Percentiles rank a stretch among this genome's conserved stretches.
phyloP scores from a whole-genome alignment of 192 early-diverging fungal species.

The Rhizophagus prolifer region DNA sequence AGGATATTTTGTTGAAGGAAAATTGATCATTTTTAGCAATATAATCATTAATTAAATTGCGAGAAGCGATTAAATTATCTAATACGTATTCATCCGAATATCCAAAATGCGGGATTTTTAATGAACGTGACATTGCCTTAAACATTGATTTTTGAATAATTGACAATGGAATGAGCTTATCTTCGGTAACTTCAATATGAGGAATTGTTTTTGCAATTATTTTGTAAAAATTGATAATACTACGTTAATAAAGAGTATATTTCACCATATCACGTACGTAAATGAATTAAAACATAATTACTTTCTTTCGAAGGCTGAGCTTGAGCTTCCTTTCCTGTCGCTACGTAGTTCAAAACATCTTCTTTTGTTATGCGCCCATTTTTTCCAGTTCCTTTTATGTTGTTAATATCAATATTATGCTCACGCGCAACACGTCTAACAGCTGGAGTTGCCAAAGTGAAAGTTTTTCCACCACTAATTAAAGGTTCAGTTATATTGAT shows the following conservation, averaged over 20 bases:
- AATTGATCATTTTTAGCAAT: conserved; percentile 49
- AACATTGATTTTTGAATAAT: conserved; percentile 96
- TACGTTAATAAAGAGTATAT: background rate
- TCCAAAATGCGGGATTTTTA: conserved; percentile 91
- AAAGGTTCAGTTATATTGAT: conserved; percentile 16
- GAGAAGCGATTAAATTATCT: conserved; percentile 63
- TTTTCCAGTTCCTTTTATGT: conserved; percentile 80
- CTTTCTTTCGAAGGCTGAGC: background rate
- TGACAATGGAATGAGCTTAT: conserved; percentile 67
- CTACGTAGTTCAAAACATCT: conserved; percentile 71
- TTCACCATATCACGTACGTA: background rate
- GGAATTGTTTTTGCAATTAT: conserved; percentile 31
- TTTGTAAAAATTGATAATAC: background rate
- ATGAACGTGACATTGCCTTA: conserved; percentile 90
- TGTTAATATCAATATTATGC: conserved; percentile 68
- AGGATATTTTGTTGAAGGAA: conserved; percentile 75
- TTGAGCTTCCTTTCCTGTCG: background rate
- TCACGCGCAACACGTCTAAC: conserved; percentile 86
- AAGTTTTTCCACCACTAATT: conserved; percentile 27
- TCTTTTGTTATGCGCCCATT: conserved; percentile 89
- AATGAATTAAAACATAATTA: background rate
- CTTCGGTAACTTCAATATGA: conserved; percentile 44
- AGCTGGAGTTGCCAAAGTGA: conserved; percentile 79
- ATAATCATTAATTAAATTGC: conserved; percentile 64
- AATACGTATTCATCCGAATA: conserved; percentile 89